Evolutionary conservation across 2,329 filamentous ascomycete genomes (phyloP).

Genomic region (Fusarium paranaense): DNA sequence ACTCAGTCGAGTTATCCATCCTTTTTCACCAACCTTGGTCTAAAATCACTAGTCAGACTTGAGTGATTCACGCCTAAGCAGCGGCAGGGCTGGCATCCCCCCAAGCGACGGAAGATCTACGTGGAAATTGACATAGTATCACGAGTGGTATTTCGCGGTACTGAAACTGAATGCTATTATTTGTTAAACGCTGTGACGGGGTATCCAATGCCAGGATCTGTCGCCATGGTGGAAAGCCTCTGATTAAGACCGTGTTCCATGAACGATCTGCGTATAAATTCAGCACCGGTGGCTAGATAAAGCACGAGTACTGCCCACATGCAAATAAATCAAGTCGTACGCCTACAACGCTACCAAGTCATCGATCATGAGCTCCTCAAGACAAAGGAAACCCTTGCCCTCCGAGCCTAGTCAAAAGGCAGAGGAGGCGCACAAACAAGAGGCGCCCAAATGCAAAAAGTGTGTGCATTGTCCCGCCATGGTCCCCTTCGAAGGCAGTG

Average conservation of each 20-base stretch:
- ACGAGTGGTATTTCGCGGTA: not conserved
- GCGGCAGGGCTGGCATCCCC: not conserved
- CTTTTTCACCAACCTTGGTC: not conserved
- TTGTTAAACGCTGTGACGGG: not conserved
- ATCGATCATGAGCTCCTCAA: not conserved
- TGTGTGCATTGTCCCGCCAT: not conserved
- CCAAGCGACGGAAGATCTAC: not conserved
- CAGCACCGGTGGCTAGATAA: not conserved
- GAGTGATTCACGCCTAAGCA: not conserved
- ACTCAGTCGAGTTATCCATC: not conserved
- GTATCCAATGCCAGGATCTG: not conserved
- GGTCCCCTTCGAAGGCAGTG: not conserved
- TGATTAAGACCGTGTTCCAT: not conserved
- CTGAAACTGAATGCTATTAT: not conserved
- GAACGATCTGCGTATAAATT: not conserved
- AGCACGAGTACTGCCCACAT: not conserved
- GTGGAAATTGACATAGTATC: not conserved
- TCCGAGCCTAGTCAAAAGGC: not conserved
- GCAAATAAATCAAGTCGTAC: not conserved
- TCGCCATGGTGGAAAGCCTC: not conserved
- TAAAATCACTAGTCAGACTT: not conserved
- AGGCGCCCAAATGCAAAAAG: not conserved
- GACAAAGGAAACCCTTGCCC: not conserved
- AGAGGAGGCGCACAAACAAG: not conserved
- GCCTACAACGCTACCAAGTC: not conserved